Evolutionary conservation across 1,139 yeast genomes (phyloP).

Genomic region (Waltiozyma sp.): DNA sequence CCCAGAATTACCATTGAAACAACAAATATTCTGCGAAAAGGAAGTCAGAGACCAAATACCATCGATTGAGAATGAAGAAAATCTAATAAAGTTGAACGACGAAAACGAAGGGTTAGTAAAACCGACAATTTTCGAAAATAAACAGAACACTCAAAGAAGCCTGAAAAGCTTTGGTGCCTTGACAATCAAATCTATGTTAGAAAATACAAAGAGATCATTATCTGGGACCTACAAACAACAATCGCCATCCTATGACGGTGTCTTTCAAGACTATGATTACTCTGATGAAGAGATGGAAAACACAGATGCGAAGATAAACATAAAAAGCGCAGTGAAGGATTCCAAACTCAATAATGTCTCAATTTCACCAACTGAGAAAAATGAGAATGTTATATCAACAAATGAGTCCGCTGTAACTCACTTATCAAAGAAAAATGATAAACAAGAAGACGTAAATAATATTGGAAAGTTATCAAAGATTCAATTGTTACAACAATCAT

Average conservation of each 20-base stretch:
- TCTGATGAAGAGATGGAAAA: constrained; percentile 9
- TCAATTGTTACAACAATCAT: neutral
- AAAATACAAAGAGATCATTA: neutral
- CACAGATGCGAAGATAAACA: neutral
- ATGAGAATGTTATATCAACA: too few species aligned
- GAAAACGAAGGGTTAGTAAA: neutral
- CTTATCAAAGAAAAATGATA: too few species aligned
- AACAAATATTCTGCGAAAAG: neutral
- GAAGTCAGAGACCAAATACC: neutral
- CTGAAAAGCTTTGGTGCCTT: constrained; percentile 5
- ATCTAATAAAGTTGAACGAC: neutral
- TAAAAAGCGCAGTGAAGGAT: too few species aligned
- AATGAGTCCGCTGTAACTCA: too few species aligned
- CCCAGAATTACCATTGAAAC: neutral
- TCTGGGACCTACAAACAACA: neutral
- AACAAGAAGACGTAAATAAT: neutral
- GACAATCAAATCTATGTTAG: constrained; percentile 3
- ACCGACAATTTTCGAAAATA: neutral
- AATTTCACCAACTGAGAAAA: too few species aligned
- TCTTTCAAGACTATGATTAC: constrained; percentile 13
- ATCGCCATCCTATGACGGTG: constrained; percentile 9
- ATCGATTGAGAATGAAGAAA: neutral
- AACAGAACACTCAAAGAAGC: constrained; percentile 20
- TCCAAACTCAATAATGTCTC: too few species aligned
- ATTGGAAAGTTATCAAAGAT: neutral